phyloP scores from a whole-genome alignment of 139 green algal species.

The Nannochloris sp. region DNA sequence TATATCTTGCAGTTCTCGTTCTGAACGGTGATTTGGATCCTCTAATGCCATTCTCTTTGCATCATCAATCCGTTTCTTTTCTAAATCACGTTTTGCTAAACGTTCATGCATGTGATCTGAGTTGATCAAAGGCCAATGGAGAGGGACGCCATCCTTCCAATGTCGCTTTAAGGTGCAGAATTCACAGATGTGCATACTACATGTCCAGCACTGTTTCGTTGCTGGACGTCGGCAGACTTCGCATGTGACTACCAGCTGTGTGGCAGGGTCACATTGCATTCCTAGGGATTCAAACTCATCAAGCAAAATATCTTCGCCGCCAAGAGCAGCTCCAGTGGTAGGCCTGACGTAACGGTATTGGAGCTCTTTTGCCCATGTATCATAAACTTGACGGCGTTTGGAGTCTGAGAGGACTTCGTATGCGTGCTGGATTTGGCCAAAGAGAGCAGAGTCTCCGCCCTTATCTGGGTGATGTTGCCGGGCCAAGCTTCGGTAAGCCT shows the following conservation, averaged over 20 bases:
- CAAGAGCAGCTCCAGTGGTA: slow-evolving; percentile 13
- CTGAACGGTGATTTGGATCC: slow-evolving; percentile 40
- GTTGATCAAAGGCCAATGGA: slow-evolving; percentile 79
- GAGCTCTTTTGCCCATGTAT: slow-evolving; percentile 52
- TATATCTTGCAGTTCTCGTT: slow-evolving; percentile 44
- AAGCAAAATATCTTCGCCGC: slow-evolving; percentile 64
- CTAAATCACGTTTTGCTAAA: slow-evolving; percentile 62
- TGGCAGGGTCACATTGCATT: slow-evolving; percentile 36
- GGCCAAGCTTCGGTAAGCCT: slow-evolving; percentile 51
- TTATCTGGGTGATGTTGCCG: slow-evolving; percentile 76
- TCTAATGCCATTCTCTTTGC: slow-evolving; percentile 25
- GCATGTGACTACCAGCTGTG: slow-evolving; percentile 79
- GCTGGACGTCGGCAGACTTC: slow-evolving; percentile 75
- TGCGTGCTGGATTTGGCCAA: slow-evolving; percentile 45
- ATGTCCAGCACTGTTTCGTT: slow-evolving; percentile 68
- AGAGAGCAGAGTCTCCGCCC: slow-evolving; percentile 47
- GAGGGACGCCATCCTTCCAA: slow-evolving; percentile 56
- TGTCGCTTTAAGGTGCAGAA: slow-evolving; percentile 78
- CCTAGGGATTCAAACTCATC: slow-evolving; percentile 57
- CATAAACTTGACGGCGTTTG: slow-evolving; percentile 50
- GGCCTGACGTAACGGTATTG: slow-evolving; percentile 44
- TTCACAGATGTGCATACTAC: slow-evolving; percentile 67
- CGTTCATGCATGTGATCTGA: slow-evolving; percentile 49
- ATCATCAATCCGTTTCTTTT: slow-evolving; percentile 71
- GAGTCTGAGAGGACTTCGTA: slow-evolving; percentile 58